Evolutionary conservation across 139 green algal species (phyloP).

Genomic region (Chloropicon primus): DNA sequence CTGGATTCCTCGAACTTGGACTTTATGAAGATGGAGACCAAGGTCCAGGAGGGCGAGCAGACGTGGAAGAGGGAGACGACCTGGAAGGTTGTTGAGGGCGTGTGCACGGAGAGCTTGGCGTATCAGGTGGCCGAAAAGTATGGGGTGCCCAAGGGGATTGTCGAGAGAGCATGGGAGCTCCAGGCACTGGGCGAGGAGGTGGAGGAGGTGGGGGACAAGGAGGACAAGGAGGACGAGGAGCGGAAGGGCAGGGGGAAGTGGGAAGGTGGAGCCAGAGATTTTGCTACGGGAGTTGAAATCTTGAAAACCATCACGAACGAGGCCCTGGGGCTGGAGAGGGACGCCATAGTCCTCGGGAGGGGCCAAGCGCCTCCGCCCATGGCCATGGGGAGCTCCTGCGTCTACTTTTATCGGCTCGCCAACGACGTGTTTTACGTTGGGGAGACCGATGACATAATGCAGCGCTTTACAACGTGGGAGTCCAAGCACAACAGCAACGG

Average conservation of each 20-base stretch:
- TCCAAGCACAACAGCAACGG: conserved; percentile 2
- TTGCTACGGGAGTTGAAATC: conserved; percentile 10
- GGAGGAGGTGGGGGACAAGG: conserved; percentile 4
- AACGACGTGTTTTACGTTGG: conserved; percentile 40
- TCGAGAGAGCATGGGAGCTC: background rate
- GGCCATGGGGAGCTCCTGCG: conserved; percentile 19
- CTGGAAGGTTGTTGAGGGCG: background rate
- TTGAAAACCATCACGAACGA: conserved; percentile 11
- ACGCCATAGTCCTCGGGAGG: background rate
- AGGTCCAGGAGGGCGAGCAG: background rate
- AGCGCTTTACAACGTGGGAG: conserved; percentile 11
- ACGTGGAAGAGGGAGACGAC: background rate
- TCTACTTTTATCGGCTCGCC: conserved; percentile 33
- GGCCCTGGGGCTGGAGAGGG: conserved; percentile 10
- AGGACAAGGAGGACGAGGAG: conserved; percentile 9
- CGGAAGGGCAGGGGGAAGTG: background rate
- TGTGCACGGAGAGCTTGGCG: background rate
- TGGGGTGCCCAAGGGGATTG: background rate
- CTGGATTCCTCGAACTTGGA: conserved; percentile 15
- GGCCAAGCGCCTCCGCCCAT: conserved; percentile 23
- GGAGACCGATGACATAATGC: conserved; percentile 32
- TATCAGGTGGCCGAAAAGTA: background rate
- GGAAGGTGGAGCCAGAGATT: background rate
- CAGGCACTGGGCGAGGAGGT: background rate
- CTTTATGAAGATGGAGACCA: conserved; percentile 28